Evolutionary conservation across 2,329 filamentous ascomycete genomes (phyloP), one percentile per base, ranked within the genome.

Genomic region (Beauveria asiatica): DNA sequence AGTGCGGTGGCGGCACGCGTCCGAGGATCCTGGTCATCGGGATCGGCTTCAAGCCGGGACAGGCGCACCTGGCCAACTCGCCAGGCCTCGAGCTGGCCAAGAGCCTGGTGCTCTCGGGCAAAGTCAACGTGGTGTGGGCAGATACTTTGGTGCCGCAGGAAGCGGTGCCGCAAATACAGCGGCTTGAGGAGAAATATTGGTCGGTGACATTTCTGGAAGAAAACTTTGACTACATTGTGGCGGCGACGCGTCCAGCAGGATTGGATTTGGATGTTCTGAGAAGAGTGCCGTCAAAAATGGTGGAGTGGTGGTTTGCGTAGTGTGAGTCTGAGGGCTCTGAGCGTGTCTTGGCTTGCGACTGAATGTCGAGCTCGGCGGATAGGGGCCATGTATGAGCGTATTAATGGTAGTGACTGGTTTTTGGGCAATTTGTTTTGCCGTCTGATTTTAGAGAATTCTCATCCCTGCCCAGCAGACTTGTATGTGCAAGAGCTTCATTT

Each of bases 11-110:
- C 19, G 58, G 0, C 7, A 37, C 10, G 62, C 63, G 21, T 72
- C 49, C 21, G 4, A 68, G 69, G 13, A 70, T 79, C 1, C 69
- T 80, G 1, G 74, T 80, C 3, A 76, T 76, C 0, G 79, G 79
- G 0, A 70, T 80, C 44, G 79, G 78, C 3, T 82, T 81, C 70
- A 82, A 81, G 66, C 67, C 70, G 6, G 79, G 79, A 3, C 78
- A 81, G 63, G 73, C 75, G 0, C 73, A 76, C 51, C 67, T 81
- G 3, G 74, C 72, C 60, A 78, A 80, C 64, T 80, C 78, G 0
- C 79, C 79, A 0, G 77, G 77, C 1, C 67, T 79, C 2, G 75
- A 74, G 55, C 65, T 80, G 6, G 72, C 74, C 33, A 73, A 71
- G 60, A 72, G 65, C 45, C 67, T 78, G 2, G 64, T 71, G 1